Evolutionary conservation across 139 green algal species (phyloP).

Genomic region (Yamagishiella unicocca): DNA sequence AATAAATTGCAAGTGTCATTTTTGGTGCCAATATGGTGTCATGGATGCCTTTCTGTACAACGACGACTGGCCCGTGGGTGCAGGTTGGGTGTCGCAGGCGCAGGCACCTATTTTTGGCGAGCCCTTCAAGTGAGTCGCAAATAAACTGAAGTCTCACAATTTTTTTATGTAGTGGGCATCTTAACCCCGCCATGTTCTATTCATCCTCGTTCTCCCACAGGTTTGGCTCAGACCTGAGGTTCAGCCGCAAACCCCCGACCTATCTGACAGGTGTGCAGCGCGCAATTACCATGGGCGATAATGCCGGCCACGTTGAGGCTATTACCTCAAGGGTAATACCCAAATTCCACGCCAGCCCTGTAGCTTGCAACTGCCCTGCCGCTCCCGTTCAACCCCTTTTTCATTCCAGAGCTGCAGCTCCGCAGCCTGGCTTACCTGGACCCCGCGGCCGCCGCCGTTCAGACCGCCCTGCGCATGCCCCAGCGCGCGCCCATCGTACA

Average conservation of each 20-base stretch:
- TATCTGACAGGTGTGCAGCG: neutral
- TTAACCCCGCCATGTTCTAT: neutral
- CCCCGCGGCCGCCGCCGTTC: neutral
- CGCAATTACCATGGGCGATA: neutral
- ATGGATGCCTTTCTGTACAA: too few species aligned
- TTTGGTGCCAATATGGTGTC: too few species aligned
- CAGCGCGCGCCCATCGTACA: neutral
- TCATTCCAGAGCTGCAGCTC: slow-evolving; percentile 13
- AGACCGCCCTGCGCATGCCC: neutral
- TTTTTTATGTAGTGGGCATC: neutral
- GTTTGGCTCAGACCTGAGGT: slow-evolving; percentile 29
- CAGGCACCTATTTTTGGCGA: neutral
- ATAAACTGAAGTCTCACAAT: neutral
- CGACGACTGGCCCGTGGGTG: neutral
- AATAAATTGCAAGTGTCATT: too few species aligned
- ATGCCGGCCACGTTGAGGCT: neutral
- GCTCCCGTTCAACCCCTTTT: neutral
- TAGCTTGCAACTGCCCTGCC: neutral
- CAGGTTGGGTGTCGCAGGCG: slow-evolving; percentile 30
- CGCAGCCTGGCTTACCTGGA: slow-evolving; percentile 37
- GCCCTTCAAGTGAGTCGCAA: slow-evolving; percentile 23
- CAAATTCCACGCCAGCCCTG: neutral
- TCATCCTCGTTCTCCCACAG: neutral
- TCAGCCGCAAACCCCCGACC: neutral
- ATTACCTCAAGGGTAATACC: neutral